Evolutionary conservation across 2,329 filamentous ascomycete species (phyloP).

Genomic region (Sporothrix luriei): DNA sequence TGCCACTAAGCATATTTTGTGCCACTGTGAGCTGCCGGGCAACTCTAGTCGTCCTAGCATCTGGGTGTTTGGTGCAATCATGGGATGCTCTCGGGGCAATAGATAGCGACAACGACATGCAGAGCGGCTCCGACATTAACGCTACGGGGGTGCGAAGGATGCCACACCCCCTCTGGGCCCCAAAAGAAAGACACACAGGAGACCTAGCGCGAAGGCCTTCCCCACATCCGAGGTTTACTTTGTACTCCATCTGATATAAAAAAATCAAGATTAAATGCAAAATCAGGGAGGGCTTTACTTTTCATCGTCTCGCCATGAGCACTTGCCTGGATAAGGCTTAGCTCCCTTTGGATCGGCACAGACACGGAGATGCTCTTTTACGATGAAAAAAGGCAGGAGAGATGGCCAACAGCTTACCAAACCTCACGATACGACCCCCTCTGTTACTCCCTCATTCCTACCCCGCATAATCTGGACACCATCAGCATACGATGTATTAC

Average conservation of each 20-base stretch:
- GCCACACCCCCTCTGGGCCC: neutral
- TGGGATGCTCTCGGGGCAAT: conserved; percentile 25
- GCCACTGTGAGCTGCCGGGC: neutral
- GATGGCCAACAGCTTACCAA: neutral
- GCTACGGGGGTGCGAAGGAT: conserved; percentile 19
- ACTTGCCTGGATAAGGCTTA: conserved; percentile 6
- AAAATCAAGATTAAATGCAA: neutral
- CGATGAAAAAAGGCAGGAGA: neutral
- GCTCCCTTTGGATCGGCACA: neutral
- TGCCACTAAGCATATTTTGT: neutral
- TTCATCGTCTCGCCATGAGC: neutral
- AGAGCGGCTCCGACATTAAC: conserved; percentile 32
- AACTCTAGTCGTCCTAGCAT: neutral
- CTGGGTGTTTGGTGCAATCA: neutral
- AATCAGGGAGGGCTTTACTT: conserved; percentile 15
- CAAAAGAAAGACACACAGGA: neutral
- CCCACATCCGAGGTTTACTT: neutral
- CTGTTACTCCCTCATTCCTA: neutral
- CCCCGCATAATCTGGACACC: neutral
- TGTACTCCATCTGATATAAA: neutral
- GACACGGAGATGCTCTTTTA: neutral
- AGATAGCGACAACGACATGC: conserved; percentile 23
- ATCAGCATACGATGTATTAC: neutral
- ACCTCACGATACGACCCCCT: neutral
- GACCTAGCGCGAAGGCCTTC: conserved; percentile 10